Percentiles rank a stretch among this genome's conserved stretches.
These are phyloP conservation scores for Pestalotiopsis sp. DNA, from an alignment of 2,329 filamentous ascomycete species.

Conservation along the genomic window DNA sequence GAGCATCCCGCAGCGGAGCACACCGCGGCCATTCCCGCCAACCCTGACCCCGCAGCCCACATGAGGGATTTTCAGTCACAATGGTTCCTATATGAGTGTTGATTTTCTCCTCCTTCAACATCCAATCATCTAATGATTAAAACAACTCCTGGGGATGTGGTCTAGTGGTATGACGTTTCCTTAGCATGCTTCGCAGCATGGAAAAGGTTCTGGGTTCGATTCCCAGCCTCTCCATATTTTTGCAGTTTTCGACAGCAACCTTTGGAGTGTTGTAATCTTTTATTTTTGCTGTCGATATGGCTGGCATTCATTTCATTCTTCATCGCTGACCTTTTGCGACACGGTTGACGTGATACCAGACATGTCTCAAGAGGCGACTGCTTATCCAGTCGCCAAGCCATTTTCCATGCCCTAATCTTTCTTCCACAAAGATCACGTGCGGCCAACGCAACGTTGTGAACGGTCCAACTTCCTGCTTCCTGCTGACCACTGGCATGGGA, in stretches of 20 bases:
- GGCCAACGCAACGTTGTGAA: neutral
- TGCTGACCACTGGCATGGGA: neutral
- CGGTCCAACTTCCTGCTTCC: neutral
- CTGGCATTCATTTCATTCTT: too few species aligned
- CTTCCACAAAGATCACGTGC: neutral
- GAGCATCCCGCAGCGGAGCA: neutral
- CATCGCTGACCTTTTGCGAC: neutral
- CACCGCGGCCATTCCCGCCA: neutral
- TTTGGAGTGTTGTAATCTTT: neutral
- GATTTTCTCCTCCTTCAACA: neutral
- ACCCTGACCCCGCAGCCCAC: neutral
- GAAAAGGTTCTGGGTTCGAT: conserved; percentile 17
- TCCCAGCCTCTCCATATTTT: conserved; percentile 14
- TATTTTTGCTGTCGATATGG: neutral
- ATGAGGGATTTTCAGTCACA: neutral
- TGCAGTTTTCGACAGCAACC: neutral
- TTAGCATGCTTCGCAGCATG: conserved; percentile 14
- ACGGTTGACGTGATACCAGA: neutral
- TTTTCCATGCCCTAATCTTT: neutral
- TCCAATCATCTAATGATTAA: neutral
- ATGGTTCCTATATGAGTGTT: too few species aligned
- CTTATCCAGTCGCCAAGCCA: too few species aligned
- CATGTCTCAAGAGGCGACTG: neutral
- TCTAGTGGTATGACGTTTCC: conserved; percentile 15
- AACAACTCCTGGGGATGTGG: neutral